These are phyloP conservation scores for Pestalotiopsis sp. DNA, from an alignment of 2,329 filamentous ascomycete genomes.

Conservation along the genomic window DNA sequence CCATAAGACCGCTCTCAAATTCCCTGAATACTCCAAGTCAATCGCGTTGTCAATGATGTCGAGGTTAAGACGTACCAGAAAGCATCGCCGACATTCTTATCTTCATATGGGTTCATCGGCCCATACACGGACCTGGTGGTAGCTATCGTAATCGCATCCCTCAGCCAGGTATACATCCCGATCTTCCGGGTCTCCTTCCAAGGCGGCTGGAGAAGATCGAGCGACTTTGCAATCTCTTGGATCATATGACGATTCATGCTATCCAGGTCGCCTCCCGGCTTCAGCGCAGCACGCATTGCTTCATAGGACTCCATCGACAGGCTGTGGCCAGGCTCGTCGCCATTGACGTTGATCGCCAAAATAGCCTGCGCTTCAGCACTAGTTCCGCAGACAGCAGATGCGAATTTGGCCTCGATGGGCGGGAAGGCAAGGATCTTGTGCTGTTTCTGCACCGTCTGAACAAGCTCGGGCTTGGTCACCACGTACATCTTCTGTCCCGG, in stretches of 20 bases:
- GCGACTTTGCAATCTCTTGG: not conserved
- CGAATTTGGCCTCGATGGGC: slow-evolving; percentile 37
- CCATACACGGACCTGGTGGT: slow-evolving; percentile 44
- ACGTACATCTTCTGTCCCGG: slow-evolving; percentile 45
- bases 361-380: slow-evolving; percentile 33
- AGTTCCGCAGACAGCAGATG: slow-evolving; percentile 30
- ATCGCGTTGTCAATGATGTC: not conserved
- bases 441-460: slow-evolving; percentile 41
- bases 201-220: not conserved
- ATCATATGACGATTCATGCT: not conserved
- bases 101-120: slow-evolving; percentile 35
- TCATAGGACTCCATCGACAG: not conserved
- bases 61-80: not conserved
- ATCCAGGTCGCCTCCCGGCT: not conserved
- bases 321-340: slow-evolving; percentile 32
- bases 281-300: not conserved
- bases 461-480: slow-evolving; percentile 37
- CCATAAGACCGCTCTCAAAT: slow-evolving; percentile 45
- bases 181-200: not conserved
- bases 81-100: slow-evolving; percentile 35
- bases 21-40: slow-evolving; percentile 40
- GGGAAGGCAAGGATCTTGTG: slow-evolving; percentile 38
- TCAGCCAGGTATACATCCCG: slow-evolving; percentile 42
- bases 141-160: slow-evolving; percentile 41
- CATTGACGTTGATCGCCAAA: slow-evolving; percentile 32